phyloP scores from a whole-genome alignment of 1,284 basidiomycete species.

The Amylostereum areolatum region DNA sequence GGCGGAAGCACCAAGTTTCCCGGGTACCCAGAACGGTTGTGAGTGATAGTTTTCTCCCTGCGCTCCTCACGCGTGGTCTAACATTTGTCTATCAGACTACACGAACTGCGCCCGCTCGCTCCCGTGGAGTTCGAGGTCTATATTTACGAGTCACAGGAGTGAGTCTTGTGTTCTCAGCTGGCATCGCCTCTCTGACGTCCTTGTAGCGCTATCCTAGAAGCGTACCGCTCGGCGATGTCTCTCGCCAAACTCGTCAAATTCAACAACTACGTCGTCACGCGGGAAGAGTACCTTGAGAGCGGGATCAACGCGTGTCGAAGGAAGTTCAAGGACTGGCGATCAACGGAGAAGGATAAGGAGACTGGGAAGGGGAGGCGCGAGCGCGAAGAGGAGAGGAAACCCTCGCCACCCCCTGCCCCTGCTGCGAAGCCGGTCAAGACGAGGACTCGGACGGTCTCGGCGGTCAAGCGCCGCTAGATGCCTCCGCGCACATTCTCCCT shows the following conservation, averaged over 20 bases:
- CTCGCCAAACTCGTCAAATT: constrained; percentile 55
- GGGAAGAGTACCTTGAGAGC: constrained; percentile 77
- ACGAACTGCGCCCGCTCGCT: constrained; percentile 74
- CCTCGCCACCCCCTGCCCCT: constrained; percentile 4
- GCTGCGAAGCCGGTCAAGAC: constrained; percentile 5
- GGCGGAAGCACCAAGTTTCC: constrained; percentile 79
- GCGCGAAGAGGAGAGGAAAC: constrained; percentile 13
- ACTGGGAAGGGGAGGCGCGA: constrained; percentile 10
- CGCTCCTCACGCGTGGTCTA: too few relatives aligned
- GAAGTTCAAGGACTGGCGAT: constrained; percentile 49
- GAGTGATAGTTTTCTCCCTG: constrained; percentile 21
- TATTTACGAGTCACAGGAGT: constrained; percentile 73
- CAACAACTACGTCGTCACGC: constrained; percentile 52
- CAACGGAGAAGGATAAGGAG: constrained; percentile 21
- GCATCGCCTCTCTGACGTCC: constrained; percentile 8
- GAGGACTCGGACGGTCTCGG: constrained; percentile 13
- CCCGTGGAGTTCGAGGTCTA: constrained; percentile 71
- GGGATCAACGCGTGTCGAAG: constrained; percentile 69
- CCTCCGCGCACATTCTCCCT: too few relatives aligned
- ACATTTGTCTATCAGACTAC: constrained; percentile 37
- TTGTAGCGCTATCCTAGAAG: constrained; percentile 67
- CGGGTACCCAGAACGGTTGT: constrained; percentile 75
- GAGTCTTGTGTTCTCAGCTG: constrained; percentile 21
- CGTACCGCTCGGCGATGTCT: constrained; percentile 61
- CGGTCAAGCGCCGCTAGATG: constrained; percentile 11